These are phyloP conservation scores for Bipolaris cookei DNA, from an alignment of 2,329 filamentous ascomycete species.

Conservation along the genomic window DNA sequence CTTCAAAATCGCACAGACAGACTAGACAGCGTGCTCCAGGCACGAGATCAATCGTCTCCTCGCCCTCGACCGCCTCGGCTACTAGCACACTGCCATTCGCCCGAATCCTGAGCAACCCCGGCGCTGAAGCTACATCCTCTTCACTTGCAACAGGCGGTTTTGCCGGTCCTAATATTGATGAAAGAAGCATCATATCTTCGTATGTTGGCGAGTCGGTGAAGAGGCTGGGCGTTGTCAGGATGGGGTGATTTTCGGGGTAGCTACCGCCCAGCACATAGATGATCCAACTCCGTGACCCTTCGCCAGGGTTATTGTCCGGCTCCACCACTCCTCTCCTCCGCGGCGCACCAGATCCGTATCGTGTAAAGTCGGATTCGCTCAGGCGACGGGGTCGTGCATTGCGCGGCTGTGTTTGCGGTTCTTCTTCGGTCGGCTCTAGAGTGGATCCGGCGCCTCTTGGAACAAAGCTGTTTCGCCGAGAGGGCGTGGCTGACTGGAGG, in stretches of 20 bases:
- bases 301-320: conserved; percentile 62
- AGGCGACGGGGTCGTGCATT: conserved; percentile 60
- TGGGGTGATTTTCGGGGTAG: conserved; percentile 72
- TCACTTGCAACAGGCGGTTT: conserved; percentile 72
- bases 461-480: conserved; percentile 50
- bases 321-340: conserved; percentile 69
- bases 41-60: conserved; percentile 36
- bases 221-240: conserved; percentile 71
- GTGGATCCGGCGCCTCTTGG: conserved; percentile 50
- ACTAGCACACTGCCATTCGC: conserved; percentile 50
- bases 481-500: conserved; percentile 43
- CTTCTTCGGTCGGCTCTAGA: conserved; percentile 53
- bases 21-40: conserved; percentile 66
- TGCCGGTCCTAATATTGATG: conserved; percentile 69
- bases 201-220: conserved; percentile 75
- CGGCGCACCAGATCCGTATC: conserved; percentile 66
- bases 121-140: conserved; percentile 67
- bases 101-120: conserved; percentile 63
- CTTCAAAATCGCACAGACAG: conserved; percentile 70
- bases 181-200: conserved; percentile 74
- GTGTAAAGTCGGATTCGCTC: conserved; percentile 66
- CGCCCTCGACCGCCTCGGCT: conserved; percentile 55
- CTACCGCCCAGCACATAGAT: conserved; percentile 75
- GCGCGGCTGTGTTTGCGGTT: conserved; percentile 47
- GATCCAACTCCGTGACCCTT: conserved; percentile 69